Base-by-base conservation (phyloP, 768 basidiomycete species). In the Mycena maculata region DNA sequence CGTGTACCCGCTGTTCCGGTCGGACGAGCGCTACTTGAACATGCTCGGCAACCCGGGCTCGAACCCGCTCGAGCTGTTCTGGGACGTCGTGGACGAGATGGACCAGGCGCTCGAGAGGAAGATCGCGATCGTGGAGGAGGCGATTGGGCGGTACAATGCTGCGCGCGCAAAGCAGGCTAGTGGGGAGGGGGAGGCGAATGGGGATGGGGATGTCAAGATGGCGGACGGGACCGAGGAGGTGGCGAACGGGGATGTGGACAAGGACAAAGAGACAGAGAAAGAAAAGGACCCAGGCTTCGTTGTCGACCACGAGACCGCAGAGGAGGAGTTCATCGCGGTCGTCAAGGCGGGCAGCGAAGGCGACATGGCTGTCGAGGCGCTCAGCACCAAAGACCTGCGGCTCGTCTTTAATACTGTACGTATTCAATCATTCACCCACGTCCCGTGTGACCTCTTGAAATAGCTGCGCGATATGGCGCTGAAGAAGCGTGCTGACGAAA, bases 1-100 rank as follows among this genome's bases (percentile, higher is more conserved):
- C 38, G 85, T 95, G 28, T 95, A 95, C 71, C 90, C 93, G 0
- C 79, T 83, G 25, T 90, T 99, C 80, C 82, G 83, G 9, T 83
- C 90, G 36, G 94, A 98, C 74, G 83, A 86, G 47, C 88, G 94
- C n/a, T 99, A 99, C 80, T 83, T 91, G 45, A 84, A 87, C 66
- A 89, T 99, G 78, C 88, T 99, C 20, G 97, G 98, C 18, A 93
- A 92, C 72, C 93, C 94, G 10, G 98, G 98, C 16, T 97, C 95
- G 2, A 96, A 93, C 71, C 96, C 97, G 1, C 85, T 99, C 31
- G 98, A 99, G 73, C 86, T 99, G 5, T 99, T 98, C 80, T 98
- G 96, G 95, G 97, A 99, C 78, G 76, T 86, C 12, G 91, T 98
- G 48, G 98, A 99, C 77, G 84, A 83, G 44, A 85, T 98, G 3